Evolutionary conservation across 306 rosid genomes (phyloP).

Genomic region (Fragaria iinumae): DNA sequence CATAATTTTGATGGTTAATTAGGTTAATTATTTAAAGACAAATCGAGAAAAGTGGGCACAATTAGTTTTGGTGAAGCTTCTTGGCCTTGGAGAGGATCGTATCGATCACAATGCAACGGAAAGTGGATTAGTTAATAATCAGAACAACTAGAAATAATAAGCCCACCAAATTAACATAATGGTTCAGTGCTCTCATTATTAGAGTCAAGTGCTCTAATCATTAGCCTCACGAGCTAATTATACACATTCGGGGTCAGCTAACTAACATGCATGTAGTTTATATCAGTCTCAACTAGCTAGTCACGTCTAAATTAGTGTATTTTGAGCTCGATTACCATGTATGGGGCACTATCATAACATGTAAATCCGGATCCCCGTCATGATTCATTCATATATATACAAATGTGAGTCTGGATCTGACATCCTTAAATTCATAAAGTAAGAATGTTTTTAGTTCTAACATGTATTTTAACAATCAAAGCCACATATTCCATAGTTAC

Average conservation of each 20-base stretch:
- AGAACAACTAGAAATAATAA: conserved; percentile 10
- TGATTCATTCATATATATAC: not conserved
- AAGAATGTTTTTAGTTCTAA: too few species aligned
- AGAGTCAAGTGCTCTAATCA: conserved; percentile 32
- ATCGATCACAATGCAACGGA: not conserved
- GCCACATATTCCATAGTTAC: too few species aligned
- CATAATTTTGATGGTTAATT: not conserved
- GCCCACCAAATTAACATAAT: conserved; percentile 29
- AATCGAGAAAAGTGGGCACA: not conserved
- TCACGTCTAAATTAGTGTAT: not conserved
- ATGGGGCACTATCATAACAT: conserved; percentile 15
- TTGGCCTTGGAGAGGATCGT: not conserved
- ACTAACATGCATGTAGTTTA: not conserved
- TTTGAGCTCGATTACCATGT: not conserved
- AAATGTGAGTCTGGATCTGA: too few species aligned
- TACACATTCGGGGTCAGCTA: not conserved
- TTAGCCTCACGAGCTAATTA: conserved; percentile 24
- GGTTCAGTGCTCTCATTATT: conserved; percentile 30
- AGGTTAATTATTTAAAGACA: not conserved
- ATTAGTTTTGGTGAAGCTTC: not conserved
- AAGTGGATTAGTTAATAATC: conserved; percentile 17
- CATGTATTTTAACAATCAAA: too few species aligned
- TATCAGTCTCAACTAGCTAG: not conserved
- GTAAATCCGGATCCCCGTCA: not conserved
- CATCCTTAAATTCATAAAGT: too few species aligned